A percentile compares a stretch with the other conserved stretches of the same genome.
phyloP scores from a whole-genome alignment of 2,329 filamentous ascomycete species.

The Scedosporium minutisporum region DNA sequence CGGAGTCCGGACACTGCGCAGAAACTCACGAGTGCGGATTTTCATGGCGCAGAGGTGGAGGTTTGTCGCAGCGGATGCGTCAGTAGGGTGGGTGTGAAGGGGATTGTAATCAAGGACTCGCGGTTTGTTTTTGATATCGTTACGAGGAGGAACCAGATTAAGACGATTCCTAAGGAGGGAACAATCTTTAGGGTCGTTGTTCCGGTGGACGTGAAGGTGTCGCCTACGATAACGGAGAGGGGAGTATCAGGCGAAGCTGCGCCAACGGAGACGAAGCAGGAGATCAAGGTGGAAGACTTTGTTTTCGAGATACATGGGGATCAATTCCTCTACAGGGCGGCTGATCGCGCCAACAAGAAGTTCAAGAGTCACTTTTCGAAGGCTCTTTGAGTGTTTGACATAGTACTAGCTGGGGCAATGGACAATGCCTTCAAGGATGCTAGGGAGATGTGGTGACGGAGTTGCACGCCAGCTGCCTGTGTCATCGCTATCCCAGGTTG shows the following conservation, averaged over 20 bases:
- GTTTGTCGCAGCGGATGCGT: constrained; percentile 76
- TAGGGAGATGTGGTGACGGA: no score
- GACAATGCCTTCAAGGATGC: no score
- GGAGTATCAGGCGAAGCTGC: constrained; percentile 9
- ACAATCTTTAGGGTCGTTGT: constrained; percentile 75
- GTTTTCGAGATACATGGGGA: constrained; percentile 81
- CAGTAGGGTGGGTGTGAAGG: constrained; percentile 70
- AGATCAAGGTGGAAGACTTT: constrained; percentile 28
- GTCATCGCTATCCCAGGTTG: no score
- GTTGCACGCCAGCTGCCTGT: background rate
- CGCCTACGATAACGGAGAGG: constrained; percentile 8
- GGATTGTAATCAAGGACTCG: constrained; percentile 83
- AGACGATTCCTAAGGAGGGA: constrained; percentile 80
- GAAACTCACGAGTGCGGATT: constrained; percentile 77
- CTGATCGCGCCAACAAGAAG: constrained; percentile 82
- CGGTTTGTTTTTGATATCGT: constrained; percentile 81
- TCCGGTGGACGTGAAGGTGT: constrained; percentile 27
- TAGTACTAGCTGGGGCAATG: no score
- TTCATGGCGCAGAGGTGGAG: constrained; percentile 75
- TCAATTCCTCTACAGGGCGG: constrained; percentile 73
- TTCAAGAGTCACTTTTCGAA: constrained; percentile 77
- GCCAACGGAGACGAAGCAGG: constrained; percentile 12
- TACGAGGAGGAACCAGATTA: constrained; percentile 59
- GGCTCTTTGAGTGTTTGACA: constrained; percentile 47
- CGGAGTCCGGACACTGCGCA: constrained; percentile 54